Conservation (phyloP, 441 rosid genomes). For the Gossypium schwendimanii region DNA sequence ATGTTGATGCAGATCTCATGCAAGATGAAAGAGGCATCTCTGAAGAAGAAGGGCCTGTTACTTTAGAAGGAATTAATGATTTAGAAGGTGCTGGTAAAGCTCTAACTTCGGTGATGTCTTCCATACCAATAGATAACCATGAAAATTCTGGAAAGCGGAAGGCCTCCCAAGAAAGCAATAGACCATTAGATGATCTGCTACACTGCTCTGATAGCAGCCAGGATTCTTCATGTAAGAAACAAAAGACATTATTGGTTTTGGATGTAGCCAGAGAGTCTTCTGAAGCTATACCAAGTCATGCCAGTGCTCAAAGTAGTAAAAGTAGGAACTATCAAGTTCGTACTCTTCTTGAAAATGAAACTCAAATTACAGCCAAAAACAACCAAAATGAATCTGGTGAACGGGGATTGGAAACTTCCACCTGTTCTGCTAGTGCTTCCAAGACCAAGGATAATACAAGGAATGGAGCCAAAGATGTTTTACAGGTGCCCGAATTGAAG, state of each 20-base stretch:
- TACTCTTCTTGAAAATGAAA: constrained; percentile 19
- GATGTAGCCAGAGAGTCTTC: constrained; percentile 22
- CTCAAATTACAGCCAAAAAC: constrained; percentile 18
- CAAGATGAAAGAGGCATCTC: constrained; percentile 20
- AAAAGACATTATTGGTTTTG: constrained; percentile 30
- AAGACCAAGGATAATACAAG: constrained; percentile 20
- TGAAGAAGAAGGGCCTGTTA: constrained; percentile 20
- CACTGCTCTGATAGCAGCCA: constrained; percentile 24
- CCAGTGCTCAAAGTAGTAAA: constrained; percentile 23
- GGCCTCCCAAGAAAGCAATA: constrained; percentile 21
- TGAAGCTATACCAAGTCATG: constrained; percentile 21
- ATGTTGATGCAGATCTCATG: constrained; percentile 14
- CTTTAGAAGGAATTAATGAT: constrained; percentile 20
- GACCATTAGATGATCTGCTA: constrained; percentile 12
- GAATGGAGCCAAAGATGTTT: constrained; percentile 23
- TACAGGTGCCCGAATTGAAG: constrained; percentile 27
- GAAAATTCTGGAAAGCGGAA: constrained; percentile 42
- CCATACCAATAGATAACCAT: constrained; percentile 9
- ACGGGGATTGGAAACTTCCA: constrained; percentile 10
- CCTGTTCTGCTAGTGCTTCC: constrained; percentile 14
- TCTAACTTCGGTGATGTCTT: constrained; percentile 21
- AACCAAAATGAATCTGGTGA: constrained; percentile 16
- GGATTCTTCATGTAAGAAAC: constrained; percentile 40
- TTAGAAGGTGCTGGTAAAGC: constrained; percentile 25
- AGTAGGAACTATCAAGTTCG: neutral